These are phyloP conservation scores for Colletotrichum costaricense DNA, from an alignment of 2,329 filamentous ascomycete genomes.

Conservation along the genomic window DNA sequence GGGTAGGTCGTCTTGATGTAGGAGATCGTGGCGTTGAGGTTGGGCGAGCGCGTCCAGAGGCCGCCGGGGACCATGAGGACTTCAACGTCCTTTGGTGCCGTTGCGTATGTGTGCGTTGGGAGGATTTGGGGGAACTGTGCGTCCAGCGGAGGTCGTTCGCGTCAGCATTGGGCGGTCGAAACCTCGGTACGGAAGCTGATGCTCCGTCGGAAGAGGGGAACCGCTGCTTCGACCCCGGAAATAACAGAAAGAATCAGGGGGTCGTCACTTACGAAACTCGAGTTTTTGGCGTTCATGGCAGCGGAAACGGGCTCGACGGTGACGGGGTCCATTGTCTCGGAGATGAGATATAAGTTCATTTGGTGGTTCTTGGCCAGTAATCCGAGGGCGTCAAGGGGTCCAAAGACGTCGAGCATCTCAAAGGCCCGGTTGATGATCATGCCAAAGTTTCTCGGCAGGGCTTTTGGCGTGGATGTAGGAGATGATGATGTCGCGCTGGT, in stretches of 20 bases:
- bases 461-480: not conserved
- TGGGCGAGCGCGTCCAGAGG: slow-evolving; percentile 39
- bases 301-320: slow-evolving; percentile 5
- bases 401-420: slow-evolving; percentile 58
- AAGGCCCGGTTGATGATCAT: slow-evolving; percentile 58
- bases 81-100: slow-evolving; percentile 56
- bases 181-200: not conserved
- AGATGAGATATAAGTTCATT: slow-evolving; percentile 27
- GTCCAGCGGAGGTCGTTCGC: not conserved
- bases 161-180: not conserved
- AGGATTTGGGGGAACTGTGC: slow-evolving; percentile 32
- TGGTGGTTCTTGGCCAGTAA: slow-evolving; percentile 10
- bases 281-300: slow-evolving; percentile 30
- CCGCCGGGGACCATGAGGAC: slow-evolving; percentile 68
- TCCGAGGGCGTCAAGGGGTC: slow-evolving; percentile 55
- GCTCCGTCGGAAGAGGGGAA: not conserved
- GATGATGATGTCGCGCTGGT: not conserved
- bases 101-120: slow-evolving; percentile 54
- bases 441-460: slow-evolving; percentile 45
- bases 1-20: slow-evolving; percentile 54
- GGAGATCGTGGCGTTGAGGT: slow-evolving; percentile 37
- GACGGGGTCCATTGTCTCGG: slow-evolving; percentile 31
- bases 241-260: not conserved
- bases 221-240: not conserved
- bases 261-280: slow-evolving; percentile 25